A percentile compares a stretch with the other conserved stretches of the same genome.
Conservation (phyloP, 2,329 filamentous ascomycete species). For the Acephala macrosclerotiorum region DNA sequence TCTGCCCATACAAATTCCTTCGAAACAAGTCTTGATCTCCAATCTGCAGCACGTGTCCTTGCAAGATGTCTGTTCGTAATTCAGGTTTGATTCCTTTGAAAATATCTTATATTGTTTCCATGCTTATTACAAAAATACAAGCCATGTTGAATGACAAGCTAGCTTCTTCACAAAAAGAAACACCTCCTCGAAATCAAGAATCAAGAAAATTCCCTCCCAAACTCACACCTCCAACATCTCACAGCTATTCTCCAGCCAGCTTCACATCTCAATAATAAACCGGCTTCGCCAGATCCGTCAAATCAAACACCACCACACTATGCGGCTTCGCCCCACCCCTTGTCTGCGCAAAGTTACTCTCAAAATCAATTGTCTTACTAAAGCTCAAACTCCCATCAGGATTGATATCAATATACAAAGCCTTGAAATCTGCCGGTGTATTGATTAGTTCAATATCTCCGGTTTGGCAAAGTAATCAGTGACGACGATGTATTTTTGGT, state of each 20-base stretch:
- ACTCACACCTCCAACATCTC: background rate
- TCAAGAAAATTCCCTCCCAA: background rate
- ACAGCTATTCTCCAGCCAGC: background rate
- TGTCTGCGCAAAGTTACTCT: conserved; percentile 57
- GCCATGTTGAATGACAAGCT: conserved; percentile 8
- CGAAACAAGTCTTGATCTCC: too few species aligned
- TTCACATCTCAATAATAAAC: conserved; percentile 49
- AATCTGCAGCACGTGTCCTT: too few species aligned
- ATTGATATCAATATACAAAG: conserved; percentile 65
- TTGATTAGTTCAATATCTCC: conserved; percentile 60
- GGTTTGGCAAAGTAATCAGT: conserved; percentile 71
- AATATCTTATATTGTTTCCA: background rate
- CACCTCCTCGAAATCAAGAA: background rate
- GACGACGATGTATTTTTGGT: conserved; percentile 69
- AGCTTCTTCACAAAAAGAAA: background rate
- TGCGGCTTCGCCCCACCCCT: conserved; percentile 54
- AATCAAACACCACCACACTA: conserved; percentile 54
- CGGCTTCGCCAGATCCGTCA: conserved; percentile 60
- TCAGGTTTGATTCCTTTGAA: background rate
- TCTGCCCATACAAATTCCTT: too few species aligned
- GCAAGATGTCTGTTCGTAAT: too few species aligned
- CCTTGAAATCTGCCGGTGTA: conserved; percentile 68
- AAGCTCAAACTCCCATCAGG: conserved; percentile 62
- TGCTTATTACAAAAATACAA: background rate
- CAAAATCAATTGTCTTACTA: conserved; percentile 67